A percentile compares a stretch with the other conserved stretches of the same genome.
Evolutionary conservation across 805 yeast species (phyloP).

Genomic region (Wickerhamia fluorescens): DNA sequence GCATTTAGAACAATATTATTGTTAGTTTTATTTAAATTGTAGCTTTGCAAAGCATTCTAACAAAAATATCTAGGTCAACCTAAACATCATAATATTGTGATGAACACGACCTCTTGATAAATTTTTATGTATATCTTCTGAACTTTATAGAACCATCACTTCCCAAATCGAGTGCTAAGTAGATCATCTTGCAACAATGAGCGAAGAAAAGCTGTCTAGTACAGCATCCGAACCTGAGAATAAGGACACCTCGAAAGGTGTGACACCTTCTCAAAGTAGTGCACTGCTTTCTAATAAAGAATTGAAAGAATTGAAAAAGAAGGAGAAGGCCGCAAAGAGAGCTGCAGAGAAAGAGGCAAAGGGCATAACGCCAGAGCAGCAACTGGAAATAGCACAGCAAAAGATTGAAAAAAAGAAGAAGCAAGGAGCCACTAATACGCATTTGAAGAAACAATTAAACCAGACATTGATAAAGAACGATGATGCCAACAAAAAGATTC

Average conservation of each 20-base stretch:
- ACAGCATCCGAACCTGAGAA: no score
- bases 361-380: conserved; percentile 45
- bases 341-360: conserved; percentile 76
- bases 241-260: conserved; percentile 2
- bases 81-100: no score
- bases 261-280: no score
- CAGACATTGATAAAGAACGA: conserved; percentile 41
- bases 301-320: conserved; percentile 78
- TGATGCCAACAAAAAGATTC: conserved; percentile 38
- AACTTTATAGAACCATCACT: no score
- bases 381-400: conserved; percentile 34
- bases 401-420: conserved; percentile 37
- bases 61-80: no score
- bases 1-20: no score
- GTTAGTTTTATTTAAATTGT: no score
- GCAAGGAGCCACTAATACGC: conserved; percentile 41
- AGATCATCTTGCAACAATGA: no score
- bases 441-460: conserved; percentile 47
- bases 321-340: conserved; percentile 86
- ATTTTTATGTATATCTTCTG: no score
- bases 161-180: no score
- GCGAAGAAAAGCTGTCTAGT: conserved; percentile 1
- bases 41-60: no score
- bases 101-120: no score
- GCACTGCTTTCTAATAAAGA: conserved; percentile 62